Percentiles rank a stretch among this genome's conserved stretches.
phyloP scores from a whole-genome alignment of 192 early-diverging fungal species.

The Dispira parvispora region DNA sequence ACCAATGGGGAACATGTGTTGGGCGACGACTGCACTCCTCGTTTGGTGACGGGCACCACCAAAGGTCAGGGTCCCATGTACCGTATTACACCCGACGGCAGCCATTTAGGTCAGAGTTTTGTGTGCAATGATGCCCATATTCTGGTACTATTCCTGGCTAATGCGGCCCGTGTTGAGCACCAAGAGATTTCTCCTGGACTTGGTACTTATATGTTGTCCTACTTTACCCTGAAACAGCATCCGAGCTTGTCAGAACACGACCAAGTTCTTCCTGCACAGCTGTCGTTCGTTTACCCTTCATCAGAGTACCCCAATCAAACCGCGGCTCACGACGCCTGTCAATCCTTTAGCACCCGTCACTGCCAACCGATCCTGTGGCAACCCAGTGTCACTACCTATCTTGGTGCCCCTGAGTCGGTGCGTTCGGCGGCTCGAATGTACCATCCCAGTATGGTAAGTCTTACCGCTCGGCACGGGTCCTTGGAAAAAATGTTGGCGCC shows the following conservation, averaged over 20 bases:
- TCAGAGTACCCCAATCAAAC: neutral
- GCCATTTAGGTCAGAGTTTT: constrained; percentile 21
- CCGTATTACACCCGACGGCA: constrained; percentile 20
- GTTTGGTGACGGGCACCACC: constrained; percentile 26
- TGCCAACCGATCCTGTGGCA: neutral
- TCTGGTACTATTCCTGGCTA: constrained; percentile 23
- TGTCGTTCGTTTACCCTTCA: constrained; percentile 1
- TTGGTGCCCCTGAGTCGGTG: neutral
- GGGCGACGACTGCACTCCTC: constrained; percentile 32
- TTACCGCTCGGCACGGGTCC: neutral
- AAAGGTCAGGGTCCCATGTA: constrained; percentile 26
- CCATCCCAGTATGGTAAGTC: neutral
- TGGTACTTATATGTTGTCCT: neutral
- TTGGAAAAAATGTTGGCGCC: neutral
- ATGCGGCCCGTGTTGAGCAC: constrained; percentile 13
- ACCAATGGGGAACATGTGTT: constrained; percentile 21
- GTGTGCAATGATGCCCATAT: constrained; percentile 36
- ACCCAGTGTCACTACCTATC: constrained; percentile 8
- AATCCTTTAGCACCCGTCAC: neutral
- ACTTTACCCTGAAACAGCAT: neutral
- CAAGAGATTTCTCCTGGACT: constrained; percentile 1
- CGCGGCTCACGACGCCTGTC: neutral
- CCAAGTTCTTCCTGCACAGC: neutral
- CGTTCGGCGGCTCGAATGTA: constrained; percentile 5
- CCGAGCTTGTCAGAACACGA: neutral